Conservation (phyloP, 2,329 filamentous ascomycete species). For the Ophiostoma tasmaniense region DNA sequence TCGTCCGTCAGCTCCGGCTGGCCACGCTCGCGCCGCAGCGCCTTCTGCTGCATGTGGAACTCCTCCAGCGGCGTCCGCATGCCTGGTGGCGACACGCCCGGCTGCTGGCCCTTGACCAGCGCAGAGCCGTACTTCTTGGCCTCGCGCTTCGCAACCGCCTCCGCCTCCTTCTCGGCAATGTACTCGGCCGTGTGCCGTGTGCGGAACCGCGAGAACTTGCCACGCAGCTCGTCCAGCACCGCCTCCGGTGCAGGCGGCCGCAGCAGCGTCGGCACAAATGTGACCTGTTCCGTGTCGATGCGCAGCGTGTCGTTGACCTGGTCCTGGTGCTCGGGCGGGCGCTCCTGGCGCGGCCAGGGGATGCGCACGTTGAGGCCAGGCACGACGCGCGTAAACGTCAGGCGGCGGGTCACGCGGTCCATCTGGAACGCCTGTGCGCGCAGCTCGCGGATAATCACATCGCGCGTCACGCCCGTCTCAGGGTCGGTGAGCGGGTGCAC, state of each 20-base stretch:
- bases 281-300: slow-evolving; percentile 63
- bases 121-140: slow-evolving; percentile 18
- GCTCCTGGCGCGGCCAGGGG: slow-evolving; percentile 57
- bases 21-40: slow-evolving; percentile 42
- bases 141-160: slow-evolving; percentile 23
- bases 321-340: slow-evolving; percentile 43
- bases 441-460: slow-evolving; percentile 70
- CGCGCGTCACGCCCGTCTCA: slow-evolving; percentile 54
- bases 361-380: slow-evolving; percentile 64
- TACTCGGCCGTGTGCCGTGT: slow-evolving; percentile 72
- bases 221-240: slow-evolving; percentile 80
- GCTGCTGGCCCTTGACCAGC: slow-evolving; percentile 23
- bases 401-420: slow-evolving; percentile 42
- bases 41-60: slow-evolving; percentile 47
- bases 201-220: slow-evolving; percentile 73
- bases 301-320: slow-evolving; percentile 63
- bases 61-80: slow-evolving; percentile 53
- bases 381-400: slow-evolving; percentile 51
- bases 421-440: slow-evolving; percentile 42
- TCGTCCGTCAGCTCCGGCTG: slow-evolving; percentile 48
- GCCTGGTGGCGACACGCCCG: slow-evolving; percentile 29
- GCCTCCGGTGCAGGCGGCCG: slow-evolving; percentile 66
- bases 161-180: slow-evolving; percentile 41
- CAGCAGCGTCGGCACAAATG: slow-evolving; percentile 71
- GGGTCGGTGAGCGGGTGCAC: slow-evolving; percentile 67